Conservation (phyloP, 2,329 filamentous ascomycete genomes). For the Pyricularia sp. region DNA sequence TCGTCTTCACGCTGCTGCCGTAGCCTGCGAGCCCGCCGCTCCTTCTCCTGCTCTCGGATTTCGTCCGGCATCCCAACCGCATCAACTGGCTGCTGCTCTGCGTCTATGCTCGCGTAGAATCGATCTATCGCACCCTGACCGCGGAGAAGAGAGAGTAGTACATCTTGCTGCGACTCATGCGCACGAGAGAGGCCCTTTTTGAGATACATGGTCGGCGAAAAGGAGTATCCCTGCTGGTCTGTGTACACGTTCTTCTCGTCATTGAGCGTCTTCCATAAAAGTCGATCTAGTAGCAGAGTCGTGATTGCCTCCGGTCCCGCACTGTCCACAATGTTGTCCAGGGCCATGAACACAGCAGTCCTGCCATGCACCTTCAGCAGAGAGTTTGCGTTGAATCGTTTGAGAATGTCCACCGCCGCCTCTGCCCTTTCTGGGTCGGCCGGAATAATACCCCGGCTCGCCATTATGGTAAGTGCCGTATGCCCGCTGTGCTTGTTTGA, state of each 20-base stretch:
- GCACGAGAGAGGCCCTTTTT: conserved; percentile 9
- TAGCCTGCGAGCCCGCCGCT: conserved; percentile 7
- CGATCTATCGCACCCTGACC: conserved; percentile 5
- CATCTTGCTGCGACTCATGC: neutral
- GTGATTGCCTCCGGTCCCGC: conserved; percentile 15
- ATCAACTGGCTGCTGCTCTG: conserved; percentile 8
- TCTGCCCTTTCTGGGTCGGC: conserved; percentile 14
- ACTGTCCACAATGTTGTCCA: conserved; percentile 14
- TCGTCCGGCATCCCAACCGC: conserved; percentile 11
- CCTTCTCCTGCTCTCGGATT: conserved; percentile 10
- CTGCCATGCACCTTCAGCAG: conserved; percentile 18
- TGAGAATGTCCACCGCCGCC: conserved; percentile 15
- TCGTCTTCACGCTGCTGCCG: conserved; percentile 7
- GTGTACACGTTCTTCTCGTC: conserved; percentile 18
- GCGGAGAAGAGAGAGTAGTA: conserved; percentile 7
- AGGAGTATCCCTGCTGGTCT: conserved; percentile 10
- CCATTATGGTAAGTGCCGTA: conserved; percentile 19
- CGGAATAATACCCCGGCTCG: conserved; percentile 11
- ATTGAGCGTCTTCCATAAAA: conserved; percentile 17
- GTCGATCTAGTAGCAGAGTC: conserved; percentile 14
- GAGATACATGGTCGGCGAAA: conserved; percentile 22
- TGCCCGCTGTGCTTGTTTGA: conserved; percentile 18
- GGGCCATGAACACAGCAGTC: conserved; percentile 19
- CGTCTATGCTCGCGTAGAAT: conserved; percentile 8
- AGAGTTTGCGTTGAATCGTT: conserved; percentile 13